phyloP scores from a whole-genome alignment of 2,329 filamentous ascomycete species.

The Aspergillus alliaceus region DNA sequence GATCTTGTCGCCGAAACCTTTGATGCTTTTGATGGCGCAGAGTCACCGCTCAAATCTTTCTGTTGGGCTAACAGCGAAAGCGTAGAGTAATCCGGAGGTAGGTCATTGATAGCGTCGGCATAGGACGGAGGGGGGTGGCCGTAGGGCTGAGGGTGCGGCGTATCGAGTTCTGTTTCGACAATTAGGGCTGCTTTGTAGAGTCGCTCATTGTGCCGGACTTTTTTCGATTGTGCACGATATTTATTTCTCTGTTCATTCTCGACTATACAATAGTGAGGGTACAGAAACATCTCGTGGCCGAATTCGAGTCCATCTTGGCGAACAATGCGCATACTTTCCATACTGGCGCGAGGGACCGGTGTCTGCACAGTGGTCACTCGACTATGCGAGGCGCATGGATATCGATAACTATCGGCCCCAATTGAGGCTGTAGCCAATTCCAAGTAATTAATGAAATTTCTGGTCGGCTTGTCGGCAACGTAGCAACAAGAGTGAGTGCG shows the following conservation, averaged over 20 bases:
- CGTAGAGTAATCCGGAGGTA: constrained; percentile 35
- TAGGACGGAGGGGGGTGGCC: constrained; percentile 32
- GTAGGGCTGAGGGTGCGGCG: constrained; percentile 20
- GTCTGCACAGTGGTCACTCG: constrained; percentile 3
- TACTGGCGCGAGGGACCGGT: constrained; percentile 7
- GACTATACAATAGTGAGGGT: background rate
- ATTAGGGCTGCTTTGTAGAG: constrained; percentile 1
- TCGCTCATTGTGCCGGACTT: background rate
- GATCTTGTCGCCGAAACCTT: constrained; percentile 6
- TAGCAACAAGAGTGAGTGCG: background rate
- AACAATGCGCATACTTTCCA: constrained; percentile 16
- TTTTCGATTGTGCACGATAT: background rate
- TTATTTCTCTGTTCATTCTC: background rate
- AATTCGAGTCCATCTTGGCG: background rate
- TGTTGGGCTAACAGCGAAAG: constrained; percentile 28
- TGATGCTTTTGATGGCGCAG: constrained; percentile 6
- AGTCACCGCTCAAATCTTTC: constrained; percentile 11
- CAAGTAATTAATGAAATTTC: background rate
- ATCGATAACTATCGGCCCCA: constrained; percentile 5
- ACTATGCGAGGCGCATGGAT: constrained; percentile 15
- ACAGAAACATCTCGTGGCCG: background rate
- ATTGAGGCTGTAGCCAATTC: constrained; percentile 3
- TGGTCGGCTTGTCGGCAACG: background rate
- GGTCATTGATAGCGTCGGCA: constrained; percentile 31
- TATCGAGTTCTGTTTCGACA: constrained; percentile 14